Base-by-base conservation (phyloP, 352 stramenopile genomes). In the Halophytophthora batemanensis region DNA sequence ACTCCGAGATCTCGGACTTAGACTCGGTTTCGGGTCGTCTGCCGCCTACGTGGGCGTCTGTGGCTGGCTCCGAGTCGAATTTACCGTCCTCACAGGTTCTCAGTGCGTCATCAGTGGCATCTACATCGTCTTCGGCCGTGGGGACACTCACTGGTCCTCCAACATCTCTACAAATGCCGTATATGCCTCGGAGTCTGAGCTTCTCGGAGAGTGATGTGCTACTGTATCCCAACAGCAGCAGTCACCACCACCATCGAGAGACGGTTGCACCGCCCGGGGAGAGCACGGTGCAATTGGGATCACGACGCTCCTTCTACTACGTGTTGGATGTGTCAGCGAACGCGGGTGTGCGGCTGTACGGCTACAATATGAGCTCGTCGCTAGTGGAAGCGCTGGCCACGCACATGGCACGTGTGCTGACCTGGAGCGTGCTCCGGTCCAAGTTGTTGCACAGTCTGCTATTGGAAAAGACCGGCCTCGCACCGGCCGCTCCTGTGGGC, bases 351-450 rank as follows among this genome's bases (percentile, higher is more conserved):
- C 61, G 61, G 0, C 56, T 88, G 17, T 87, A 84, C 42, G 82
- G 71, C 40, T 93, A 93, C 66, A 93, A 93, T 47, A 79, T 91
- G 70, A 89, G 81, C 36, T 53, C 59, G 1, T 60, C 69, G 37
- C 59, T 91, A 13, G 58, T 87, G 14, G 82, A 93, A 18, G 64
- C 61, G 2, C 54, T 93, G 21, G 51, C 76, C 3, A 65, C 73
- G 7, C 65, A 87, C 35, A 46, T 85, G 8, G 69, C 80, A 8
- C 67, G 75, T 11, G 60, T 89, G 35, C 44, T 89, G 19, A 93
- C 80, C 21, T 93, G 82, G 82, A 79, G 48, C n/a, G 63, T 76
- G 43, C 68, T 93, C 48, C 80, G 82, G 6, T 74, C 87, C 50
- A 74, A 63, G 3, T 41, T 93, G 23, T 50, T 89, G n/a, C 62